These are phyloP conservation scores for Ensete glaucum DNA, from an alignment of 176 grass and related monocot genomes.

Conservation along the genomic window DNA sequence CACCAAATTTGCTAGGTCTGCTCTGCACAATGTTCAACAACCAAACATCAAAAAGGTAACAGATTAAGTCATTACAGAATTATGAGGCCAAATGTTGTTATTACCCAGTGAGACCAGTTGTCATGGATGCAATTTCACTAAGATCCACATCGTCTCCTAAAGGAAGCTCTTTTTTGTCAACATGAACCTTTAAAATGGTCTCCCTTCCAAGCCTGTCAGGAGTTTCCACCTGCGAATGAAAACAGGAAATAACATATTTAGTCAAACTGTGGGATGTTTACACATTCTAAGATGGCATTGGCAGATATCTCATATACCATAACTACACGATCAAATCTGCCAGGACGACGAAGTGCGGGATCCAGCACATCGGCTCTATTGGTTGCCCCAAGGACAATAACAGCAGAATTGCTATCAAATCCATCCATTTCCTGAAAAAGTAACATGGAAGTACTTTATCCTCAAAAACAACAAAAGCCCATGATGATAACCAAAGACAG, in stretches of 20 bases:
- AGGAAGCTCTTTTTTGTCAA: constrained; percentile 80
- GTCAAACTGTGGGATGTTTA: constrained; percentile 2
- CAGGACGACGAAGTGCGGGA: constrained; percentile 87
- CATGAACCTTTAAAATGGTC: constrained; percentile 93
- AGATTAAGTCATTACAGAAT: constrained; percentile 1
- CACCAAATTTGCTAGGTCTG: constrained; percentile 97
- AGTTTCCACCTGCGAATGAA: constrained; percentile 72
- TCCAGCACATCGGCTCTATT: constrained; percentile 96
- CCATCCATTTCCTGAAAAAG: constrained; percentile 93
- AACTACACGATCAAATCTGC: constrained; percentile 98
- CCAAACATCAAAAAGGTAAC: constrained; percentile 23
- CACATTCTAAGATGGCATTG: background rate
- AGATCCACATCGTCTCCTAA: constrained; percentile 86
- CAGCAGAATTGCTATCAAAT: constrained; percentile 95
- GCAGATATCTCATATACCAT: constrained; percentile 33
- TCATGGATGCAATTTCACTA: constrained; percentile 84
- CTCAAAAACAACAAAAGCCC: background rate
- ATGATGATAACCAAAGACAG: background rate
- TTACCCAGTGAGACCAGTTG: constrained; percentile 99
- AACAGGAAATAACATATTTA: constrained; percentile 20
- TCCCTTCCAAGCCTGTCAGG: constrained; percentile 87
- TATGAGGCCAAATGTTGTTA: constrained; percentile 10
- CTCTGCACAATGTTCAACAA: constrained; percentile 52
- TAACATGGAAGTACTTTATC: background rate
- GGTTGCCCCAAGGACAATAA: constrained; percentile 93